phyloP scores from a whole-genome alignment of 306 rosid genomes.

The Heteromeles arbutifolia region DNA sequence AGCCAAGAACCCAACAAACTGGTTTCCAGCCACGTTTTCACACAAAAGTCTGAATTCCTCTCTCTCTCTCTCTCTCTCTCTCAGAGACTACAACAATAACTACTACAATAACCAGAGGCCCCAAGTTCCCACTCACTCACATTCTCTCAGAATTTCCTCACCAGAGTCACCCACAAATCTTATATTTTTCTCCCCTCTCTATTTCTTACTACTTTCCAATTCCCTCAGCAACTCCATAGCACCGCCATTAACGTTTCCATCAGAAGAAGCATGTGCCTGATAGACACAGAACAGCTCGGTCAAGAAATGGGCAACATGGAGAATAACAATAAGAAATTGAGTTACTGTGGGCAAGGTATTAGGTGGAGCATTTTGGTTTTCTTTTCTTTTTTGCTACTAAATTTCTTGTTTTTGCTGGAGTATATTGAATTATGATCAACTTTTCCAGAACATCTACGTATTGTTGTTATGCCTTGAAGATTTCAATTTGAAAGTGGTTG shows the following conservation, averaged over 20 bases:
- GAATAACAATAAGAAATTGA: conserved; percentile 8
- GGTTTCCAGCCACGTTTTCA: conserved; percentile 55
- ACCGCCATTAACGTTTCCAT: not conserved
- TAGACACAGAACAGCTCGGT: conserved; percentile 56
- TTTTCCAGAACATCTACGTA: too few species aligned
- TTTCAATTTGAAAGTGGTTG: too few species aligned
- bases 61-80: not conserved
- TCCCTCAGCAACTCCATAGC: conserved; percentile 32
- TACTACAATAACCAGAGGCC: conserved; percentile 15
- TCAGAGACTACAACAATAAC: not conserved
- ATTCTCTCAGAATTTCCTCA: conserved; percentile 55
- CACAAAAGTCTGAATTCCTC: conserved; percentile 36
- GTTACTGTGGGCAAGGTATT: too few species aligned
- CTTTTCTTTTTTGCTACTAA: too few species aligned
- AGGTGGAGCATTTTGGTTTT: too few species aligned
- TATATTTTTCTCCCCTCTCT: not conserved
- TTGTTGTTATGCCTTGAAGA: too few species aligned
- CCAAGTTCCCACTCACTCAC: conserved; percentile 23
- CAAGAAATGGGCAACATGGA: conserved; percentile 36
- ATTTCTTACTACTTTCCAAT: conserved; percentile 20
- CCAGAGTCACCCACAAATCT: not conserved
- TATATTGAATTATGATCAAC: too few species aligned
- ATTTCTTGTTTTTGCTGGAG: too few species aligned
- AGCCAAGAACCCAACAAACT: conserved; percentile 23
- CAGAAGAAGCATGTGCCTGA: conserved; percentile 51